These are phyloP conservation scores for Fusarium sacchari DNA, from an alignment of 2,329 filamentous ascomycete genomes.

Conservation along the genomic window DNA sequence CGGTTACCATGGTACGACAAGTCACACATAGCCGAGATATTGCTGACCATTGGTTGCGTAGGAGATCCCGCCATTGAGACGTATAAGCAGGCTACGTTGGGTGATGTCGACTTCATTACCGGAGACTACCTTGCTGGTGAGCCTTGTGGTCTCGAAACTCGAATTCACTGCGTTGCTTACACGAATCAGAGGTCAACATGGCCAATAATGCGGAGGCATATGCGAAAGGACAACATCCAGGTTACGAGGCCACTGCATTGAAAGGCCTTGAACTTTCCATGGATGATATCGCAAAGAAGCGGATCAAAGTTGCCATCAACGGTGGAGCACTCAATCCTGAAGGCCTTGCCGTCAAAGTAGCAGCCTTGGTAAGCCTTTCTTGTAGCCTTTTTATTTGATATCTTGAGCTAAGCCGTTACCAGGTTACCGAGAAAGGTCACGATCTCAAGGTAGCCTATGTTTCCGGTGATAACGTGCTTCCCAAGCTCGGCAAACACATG, in stretches of 20 bases:
- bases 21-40: neutral
- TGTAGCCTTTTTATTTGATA: fast-evolving
- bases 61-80: neutral
- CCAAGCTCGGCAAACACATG: neutral
- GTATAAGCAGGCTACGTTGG: neutral
- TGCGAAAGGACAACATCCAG: neutral
- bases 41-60: neutral
- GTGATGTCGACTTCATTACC: neutral
- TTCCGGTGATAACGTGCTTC: neutral
- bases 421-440: neutral
- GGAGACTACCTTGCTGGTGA: neutral
- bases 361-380: neutral
- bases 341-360: neutral
- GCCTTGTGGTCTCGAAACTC: neutral
- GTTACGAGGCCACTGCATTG: neutral
- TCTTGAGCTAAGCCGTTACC: fast-evolving
- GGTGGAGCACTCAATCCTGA: neutral
- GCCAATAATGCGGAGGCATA: neutral
- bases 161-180: neutral
- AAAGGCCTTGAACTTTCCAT: neutral
- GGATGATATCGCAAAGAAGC: neutral
- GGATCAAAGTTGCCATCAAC: neutral
- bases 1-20: neutral
- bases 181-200: neutral
- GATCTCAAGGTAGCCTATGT: neutral